Base-by-base conservation (phyloP, 495 filamentous ascomycete species). In the Aspergillus funiculosus region DNA sequence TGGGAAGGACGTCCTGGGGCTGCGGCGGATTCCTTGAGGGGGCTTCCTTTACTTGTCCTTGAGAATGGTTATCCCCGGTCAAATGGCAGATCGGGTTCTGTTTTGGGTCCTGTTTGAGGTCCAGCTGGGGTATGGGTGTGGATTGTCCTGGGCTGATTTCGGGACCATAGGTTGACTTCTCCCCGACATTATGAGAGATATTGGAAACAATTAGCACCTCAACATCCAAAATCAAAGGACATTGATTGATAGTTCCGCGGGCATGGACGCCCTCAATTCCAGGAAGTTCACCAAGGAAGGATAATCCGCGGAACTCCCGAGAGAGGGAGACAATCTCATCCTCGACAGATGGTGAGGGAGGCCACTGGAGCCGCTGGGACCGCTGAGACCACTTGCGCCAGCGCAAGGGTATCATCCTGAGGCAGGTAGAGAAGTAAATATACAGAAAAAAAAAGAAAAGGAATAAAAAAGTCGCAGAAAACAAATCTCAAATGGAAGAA, bases 241-340 rank as follows among this genome's bases (percentile, higher is more conserved):
- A 58, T 43, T 77, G 74, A 42, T 75, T 69, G 47, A 75, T 51
- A 18, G 60, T 60, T 27, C 74, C 74, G 45, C 71, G 60, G 48
- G 32, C 48, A 38, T 60, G 56, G n/a, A 58, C 60, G 19, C 68
- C 72, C 38, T 71, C 66, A 19, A 64, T 18, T 22, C 62, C 67
- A 1, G 61, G 64, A 18, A 60, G 64, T 35, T 65, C 60, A 37
- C 61, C 56, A 18, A 65, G 41, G 13, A 59, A 51, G 28, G 59
- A 54, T 24, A 61, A 48, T 38, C 63, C 67, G 30, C 66, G 31
- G 9, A 71, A 41, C 51, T 75, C 72, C 47, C 64, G 62, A 19
- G 64, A 57, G 7, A 75, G 63, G 21, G 72, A 67, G 9, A 48
- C 54, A 13, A 52, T 45, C 46, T 75, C 72, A 39, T 74, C 71